These are phyloP conservation scores for Termitomyces sp. DNA, from an alignment of 1,284 basidiomycete genomes.

Conservation along the genomic window DNA sequence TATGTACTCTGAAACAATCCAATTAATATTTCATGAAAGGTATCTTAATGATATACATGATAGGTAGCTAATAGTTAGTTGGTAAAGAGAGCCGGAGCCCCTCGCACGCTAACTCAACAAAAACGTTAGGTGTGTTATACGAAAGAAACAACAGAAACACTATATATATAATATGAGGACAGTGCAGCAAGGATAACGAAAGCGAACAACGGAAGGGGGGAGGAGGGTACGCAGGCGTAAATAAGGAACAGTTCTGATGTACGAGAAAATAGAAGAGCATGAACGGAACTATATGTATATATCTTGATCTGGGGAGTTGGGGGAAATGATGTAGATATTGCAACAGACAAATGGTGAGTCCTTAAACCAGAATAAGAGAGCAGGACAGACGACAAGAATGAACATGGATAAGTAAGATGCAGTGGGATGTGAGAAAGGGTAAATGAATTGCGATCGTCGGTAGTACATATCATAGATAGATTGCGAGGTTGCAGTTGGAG, in stretches of 20 bases:
- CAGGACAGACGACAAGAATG: conserved; percentile 13
- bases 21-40: conserved; percentile 17
- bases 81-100: conserved; percentile 2
- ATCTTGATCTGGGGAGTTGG: conserved; percentile 13
- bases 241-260: conserved; percentile 14
- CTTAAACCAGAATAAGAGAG: conserved; percentile 18
- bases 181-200: conserved; percentile 13
- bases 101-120: conserved; percentile 17
- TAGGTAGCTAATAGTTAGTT: conserved; percentile 14
- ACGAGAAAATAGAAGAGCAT: conserved; percentile 7
- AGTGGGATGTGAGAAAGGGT: conserved; percentile 12
- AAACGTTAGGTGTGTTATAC: conserved; percentile 14
- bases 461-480: conserved; percentile 21
- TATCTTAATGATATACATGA: conserved; percentile 21
- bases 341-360: conserved; percentile 16
- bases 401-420: conserved; percentile 20
- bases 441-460: conserved; percentile 17
- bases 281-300: conserved; percentile 14
- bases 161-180: conserved; percentile 7
- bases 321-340: conserved; percentile 17
- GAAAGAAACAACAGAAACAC: conserved; percentile 12
- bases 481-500: conserved; percentile 17
- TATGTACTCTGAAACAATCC: conserved; percentile 8
- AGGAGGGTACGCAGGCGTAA: conserved; percentile 11
- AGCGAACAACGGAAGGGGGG: conserved; percentile 6